Percentiles rank a stretch among this genome's conserved stretches.
Evolutionary conservation across 2,329 filamentous ascomycete species (phyloP).

Genomic region (Ilyonectria sp.): DNA sequence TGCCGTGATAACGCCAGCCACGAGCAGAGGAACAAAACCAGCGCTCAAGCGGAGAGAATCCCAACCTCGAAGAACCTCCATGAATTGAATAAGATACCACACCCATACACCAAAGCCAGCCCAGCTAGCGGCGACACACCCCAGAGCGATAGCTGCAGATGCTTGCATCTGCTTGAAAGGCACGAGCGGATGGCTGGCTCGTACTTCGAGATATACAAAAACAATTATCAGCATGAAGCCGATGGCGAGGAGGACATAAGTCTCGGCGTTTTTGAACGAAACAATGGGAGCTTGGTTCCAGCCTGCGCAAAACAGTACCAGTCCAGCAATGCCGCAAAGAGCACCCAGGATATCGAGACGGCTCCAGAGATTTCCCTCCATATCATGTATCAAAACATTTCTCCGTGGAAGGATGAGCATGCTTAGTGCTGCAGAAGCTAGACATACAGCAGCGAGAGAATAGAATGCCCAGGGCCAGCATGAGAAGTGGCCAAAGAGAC

Average conservation of each 20-base stretch:
- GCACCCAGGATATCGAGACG: slow-evolving; percentile 41
- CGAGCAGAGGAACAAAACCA: slow-evolving; percentile 42
- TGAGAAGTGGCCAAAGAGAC: slow-evolving; percentile 41
- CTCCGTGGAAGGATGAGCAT: slow-evolving; percentile 41
- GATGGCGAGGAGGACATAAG: slow-evolving; percentile 41
- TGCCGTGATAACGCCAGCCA: slow-evolving; percentile 37
- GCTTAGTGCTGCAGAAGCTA: slow-evolving; percentile 40
- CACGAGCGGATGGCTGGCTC: slow-evolving; percentile 42
- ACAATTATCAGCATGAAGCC: slow-evolving; percentile 33
- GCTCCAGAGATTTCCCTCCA: slow-evolving; percentile 46
- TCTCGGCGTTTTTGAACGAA: slow-evolving; percentile 34
- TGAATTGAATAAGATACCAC: slow-evolving; percentile 46
- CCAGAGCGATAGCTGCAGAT: slow-evolving; percentile 35
- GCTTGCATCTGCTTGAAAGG: slow-evolving; percentile 41
- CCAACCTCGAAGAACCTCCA: slow-evolving; percentile 45
- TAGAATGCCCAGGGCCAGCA: slow-evolving; percentile 49
- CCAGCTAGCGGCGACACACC: slow-evolving; percentile 39
- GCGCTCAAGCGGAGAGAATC: slow-evolving; percentile 38
- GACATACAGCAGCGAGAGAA: slow-evolving; percentile 38
- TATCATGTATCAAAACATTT: slow-evolving; percentile 40
- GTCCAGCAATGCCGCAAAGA: slow-evolving; percentile 30
- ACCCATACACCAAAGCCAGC: slow-evolving; percentile 46
- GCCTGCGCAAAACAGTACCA: slow-evolving; percentile 43
- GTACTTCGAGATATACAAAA: slow-evolving; percentile 39
- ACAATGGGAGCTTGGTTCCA: slow-evolving; percentile 45